phyloP scores from a whole-genome alignment of 192 early-diverging fungal genomes.

The Pilobolus umbonatus region DNA sequence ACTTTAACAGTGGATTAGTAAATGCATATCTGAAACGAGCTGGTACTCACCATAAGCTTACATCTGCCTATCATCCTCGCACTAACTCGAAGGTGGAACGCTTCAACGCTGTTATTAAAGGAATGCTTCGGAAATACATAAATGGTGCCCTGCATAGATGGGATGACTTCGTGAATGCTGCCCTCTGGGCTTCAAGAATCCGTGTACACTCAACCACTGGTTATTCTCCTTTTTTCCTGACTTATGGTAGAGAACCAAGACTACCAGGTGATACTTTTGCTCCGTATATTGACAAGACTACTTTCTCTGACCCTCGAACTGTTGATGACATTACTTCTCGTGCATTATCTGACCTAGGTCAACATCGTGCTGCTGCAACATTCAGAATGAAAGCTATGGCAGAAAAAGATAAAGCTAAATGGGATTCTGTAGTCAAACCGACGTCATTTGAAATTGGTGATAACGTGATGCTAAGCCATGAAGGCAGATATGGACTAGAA shows the following conservation, averaged over 20 bases:
- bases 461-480: not conserved
- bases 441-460: not conserved
- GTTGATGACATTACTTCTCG: slow-evolving; percentile 6
- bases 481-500: slow-evolving; percentile 6
- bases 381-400: not conserved
- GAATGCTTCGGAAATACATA: slow-evolving; percentile 5
- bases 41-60: slow-evolving; percentile 12
- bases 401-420: not conserved
- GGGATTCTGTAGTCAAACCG: slow-evolving; percentile 1
- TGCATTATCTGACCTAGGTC: slow-evolving; percentile 1
- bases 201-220: not conserved
- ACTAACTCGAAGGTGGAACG: slow-evolving; percentile 16
- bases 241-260: not conserved
- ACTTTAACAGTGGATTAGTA: slow-evolving; percentile 13
- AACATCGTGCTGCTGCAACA: not conserved
- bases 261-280: not conserved
- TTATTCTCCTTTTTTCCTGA: slow-evolving; percentile 2
- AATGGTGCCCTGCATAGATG: not conserved
- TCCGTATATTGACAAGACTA: not conserved
- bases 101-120: slow-evolving; percentile 7
- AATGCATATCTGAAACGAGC: not conserved
- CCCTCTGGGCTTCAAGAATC: not conserved
- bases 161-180: slow-evolving; percentile 13
- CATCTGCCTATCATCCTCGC: slow-evolving; percentile 15
- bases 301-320: not conserved